phyloP scores from a whole-genome alignment of 352 stramenopile species.

The Phytophthora sojae region DNA sequence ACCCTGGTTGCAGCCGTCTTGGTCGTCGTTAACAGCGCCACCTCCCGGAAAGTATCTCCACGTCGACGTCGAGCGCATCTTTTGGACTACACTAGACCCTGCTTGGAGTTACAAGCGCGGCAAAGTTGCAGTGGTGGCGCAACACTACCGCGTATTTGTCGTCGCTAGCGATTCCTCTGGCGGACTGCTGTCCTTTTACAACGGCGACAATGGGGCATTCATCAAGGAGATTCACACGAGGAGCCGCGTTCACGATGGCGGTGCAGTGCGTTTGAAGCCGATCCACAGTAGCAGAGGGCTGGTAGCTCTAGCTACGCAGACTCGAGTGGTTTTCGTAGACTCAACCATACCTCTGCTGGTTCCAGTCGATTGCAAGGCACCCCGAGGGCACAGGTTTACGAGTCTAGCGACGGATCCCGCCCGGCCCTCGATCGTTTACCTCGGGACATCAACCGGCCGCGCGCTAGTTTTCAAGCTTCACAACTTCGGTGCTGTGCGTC shows the following conservation, averaged over 20 bases:
- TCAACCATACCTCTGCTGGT: constrained; percentile 1
- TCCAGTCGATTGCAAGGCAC: constrained; percentile 30
- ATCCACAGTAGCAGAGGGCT: constrained; percentile 34
- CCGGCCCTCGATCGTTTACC: constrained; percentile 32
- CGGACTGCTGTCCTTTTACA: constrained; percentile 29
- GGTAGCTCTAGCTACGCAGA: constrained; percentile 28
- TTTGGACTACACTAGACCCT: constrained; percentile 13
- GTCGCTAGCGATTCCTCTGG: constrained; percentile 26
- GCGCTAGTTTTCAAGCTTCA: constrained; percentile 40
- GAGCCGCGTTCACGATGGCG: not conserved
- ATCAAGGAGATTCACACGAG: constrained; percentile 18
- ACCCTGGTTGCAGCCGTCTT: constrained; percentile 7
- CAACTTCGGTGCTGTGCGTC: constrained; percentile 26
- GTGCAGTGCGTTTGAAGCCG: constrained; percentile 23
- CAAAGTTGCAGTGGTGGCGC: constrained; percentile 29
- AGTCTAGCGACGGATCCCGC: constrained; percentile 30
- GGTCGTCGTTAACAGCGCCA: constrained; percentile 13
- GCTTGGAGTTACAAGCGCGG: constrained; percentile 13
- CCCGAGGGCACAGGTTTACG: constrained; percentile 23
- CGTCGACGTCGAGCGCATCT: constrained; percentile 41
- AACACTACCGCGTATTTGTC: constrained; percentile 27
- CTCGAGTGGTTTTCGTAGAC: constrained; percentile 34
- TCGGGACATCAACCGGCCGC: constrained; percentile 31
- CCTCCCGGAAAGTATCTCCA: constrained; percentile 39
- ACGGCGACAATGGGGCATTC: constrained; percentile 37